These are phyloP conservation scores for Parastagonospora nodorum DNA, from an alignment of 2,329 filamentous ascomycete species.

Conservation along the genomic window DNA sequence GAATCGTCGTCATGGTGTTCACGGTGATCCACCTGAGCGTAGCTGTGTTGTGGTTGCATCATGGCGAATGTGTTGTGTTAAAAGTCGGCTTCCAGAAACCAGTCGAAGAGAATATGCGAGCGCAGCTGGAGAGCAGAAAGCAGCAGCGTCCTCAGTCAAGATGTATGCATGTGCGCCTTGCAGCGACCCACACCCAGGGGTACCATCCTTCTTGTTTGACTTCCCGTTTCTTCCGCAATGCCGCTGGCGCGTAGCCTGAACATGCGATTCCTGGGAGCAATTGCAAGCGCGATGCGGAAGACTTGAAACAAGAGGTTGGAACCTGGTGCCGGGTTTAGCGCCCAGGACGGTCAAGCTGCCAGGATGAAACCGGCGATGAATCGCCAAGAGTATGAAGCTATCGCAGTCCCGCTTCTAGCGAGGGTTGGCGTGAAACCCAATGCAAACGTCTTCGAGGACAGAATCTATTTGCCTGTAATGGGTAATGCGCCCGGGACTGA, in stretches of 20 bases:
- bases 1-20: slow-evolving; percentile 38
- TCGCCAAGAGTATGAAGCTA: slow-evolving; percentile 40
- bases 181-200: slow-evolving; percentile 12
- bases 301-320: slow-evolving; percentile 22
- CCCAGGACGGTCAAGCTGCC: slow-evolving; percentile 24
- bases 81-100: background rate
- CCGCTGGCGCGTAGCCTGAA: slow-evolving; percentile 9
- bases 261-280: slow-evolving; percentile 9
- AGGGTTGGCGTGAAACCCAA: slow-evolving; percentile 28
- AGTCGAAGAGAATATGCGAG: slow-evolving; percentile 23
- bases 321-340: slow-evolving; percentile 18
- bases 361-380: slow-evolving; percentile 37
- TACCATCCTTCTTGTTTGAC: slow-evolving; percentile 31
- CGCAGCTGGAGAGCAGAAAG: slow-evolving; percentile 33
- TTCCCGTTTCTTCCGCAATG: slow-evolving; percentile 12
- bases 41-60: slow-evolving; percentile 39
- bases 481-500: background rate
- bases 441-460: slow-evolving; percentile 15
- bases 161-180: slow-evolving; percentile 16
- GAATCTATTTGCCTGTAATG: background rate
- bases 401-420: slow-evolving; percentile 22
- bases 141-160: slow-evolving; percentile 13
- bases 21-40: slow-evolving; percentile 30
- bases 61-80: slow-evolving; percentile 7
- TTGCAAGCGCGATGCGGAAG: slow-evolving; percentile 14